A percentile compares a stretch with the other conserved stretches of the same genome.
Conservation (phyloP, 768 basidiomycete genomes). For the Termitomyces sp. region DNA sequence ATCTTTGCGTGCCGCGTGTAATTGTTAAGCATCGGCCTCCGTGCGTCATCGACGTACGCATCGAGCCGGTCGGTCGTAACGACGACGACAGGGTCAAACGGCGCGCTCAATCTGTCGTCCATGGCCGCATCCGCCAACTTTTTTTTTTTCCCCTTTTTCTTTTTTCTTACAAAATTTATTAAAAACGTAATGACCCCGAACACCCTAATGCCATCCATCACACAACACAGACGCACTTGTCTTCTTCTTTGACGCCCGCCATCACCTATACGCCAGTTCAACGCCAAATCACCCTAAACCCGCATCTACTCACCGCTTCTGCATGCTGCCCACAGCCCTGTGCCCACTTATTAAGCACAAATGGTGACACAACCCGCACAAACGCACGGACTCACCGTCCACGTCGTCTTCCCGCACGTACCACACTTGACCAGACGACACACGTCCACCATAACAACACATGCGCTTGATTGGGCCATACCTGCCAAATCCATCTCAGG, state of each 20-base stretch:
- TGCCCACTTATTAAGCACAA: not conserved
- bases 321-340: slow-evolving; percentile 72
- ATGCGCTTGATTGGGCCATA: slow-evolving; percentile 8
- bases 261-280: slow-evolving; percentile 32
- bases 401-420: slow-evolving; percentile 63
- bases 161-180: too few species aligned
- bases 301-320: slow-evolving; percentile 44
- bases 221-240: slow-evolving; percentile 40
- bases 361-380: not conserved
- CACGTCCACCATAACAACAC: slow-evolving; percentile 38
- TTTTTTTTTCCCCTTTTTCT: slow-evolving; percentile 20
- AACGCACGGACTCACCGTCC: slow-evolving; percentile 45
- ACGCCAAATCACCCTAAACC: not conserved
- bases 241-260: slow-evolving; percentile 39
- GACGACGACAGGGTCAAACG: slow-evolving; percentile 40
- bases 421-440: slow-evolving; percentile 57
- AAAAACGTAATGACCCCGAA: slow-evolving; percentile 16
- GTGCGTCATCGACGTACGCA: slow-evolving; percentile 29
- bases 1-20: slow-evolving; percentile 74
- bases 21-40: slow-evolving; percentile 68
- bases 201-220: slow-evolving; percentile 14
- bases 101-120: not conserved
- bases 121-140: not conserved
- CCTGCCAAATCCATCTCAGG: not conserved
- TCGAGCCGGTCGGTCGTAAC: slow-evolving; percentile 43